Evolutionary conservation across 2,329 filamentous ascomycete species (phyloP).

Genomic region (Curvularia sp.): DNA sequence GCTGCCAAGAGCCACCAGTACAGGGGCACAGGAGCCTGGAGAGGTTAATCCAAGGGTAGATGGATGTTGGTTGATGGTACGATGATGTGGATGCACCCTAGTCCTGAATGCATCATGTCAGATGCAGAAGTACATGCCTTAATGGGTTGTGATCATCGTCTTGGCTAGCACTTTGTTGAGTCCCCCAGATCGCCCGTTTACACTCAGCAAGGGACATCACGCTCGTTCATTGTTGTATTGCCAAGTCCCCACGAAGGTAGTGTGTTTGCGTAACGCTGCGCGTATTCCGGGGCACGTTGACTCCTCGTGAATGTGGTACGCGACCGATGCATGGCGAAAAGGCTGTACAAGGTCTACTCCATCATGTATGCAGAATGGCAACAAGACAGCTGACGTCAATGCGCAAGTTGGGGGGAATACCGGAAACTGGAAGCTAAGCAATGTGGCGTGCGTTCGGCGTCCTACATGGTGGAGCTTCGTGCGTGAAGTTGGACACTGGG

Average conservation of each 20-base stretch:
- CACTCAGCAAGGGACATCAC: background rate
- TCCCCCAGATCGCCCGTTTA: background rate
- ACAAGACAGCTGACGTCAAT: slow-evolving; percentile 19
- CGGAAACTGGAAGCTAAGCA: slow-evolving; percentile 11
- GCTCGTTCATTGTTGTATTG: background rate
- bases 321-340: slow-evolving; percentile 11
- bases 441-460: slow-evolving; percentile 13
- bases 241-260: background rate
- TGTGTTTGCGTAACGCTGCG: background rate
- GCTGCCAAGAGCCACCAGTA: slow-evolving; percentile 3
- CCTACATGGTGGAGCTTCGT: slow-evolving; percentile 3
- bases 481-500: background rate
- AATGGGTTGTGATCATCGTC: slow-evolving; percentile 21
- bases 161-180: slow-evolving; percentile 17
- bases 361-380: slow-evolving; percentile 1
- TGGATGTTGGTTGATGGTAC: slow-evolving; percentile 17
- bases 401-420: slow-evolving; percentile 17
- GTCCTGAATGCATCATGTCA: slow-evolving; percentile 25
- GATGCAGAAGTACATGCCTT: slow-evolving; percentile 20
- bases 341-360: slow-evolving; percentile 18
- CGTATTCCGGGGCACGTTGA: background rate
- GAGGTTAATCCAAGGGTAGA: slow-evolving; percentile 2
- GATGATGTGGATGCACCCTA: slow-evolving; percentile 24
- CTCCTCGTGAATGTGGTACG: background rate
- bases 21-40: slow-evolving; percentile 5